Base-by-base conservation (phyloP, 1,284 basidiomycete genomes). In the Pseudozyma sp. region DNA sequence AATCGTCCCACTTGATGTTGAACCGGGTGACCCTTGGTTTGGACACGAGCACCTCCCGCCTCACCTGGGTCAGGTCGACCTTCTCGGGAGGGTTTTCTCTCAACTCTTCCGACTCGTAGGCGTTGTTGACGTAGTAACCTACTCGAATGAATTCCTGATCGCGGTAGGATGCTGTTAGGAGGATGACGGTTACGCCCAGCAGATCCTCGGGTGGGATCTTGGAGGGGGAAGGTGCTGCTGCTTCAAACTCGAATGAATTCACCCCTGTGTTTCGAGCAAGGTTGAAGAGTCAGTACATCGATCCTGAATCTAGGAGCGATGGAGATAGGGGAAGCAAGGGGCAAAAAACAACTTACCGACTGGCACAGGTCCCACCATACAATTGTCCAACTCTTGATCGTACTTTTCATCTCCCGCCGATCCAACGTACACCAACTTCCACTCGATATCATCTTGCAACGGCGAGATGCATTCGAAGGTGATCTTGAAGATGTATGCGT, bases 101-200 rank as follows among this genome's bases (percentile, higher is more conserved):
- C 53, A 79, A 39, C 86, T 93, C 93, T 69, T 95, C 92, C 74
- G 92, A 92, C 84, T 97, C 94, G 84, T 98, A 98, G 84, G 97
- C 95, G 50, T 95, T 98, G 84, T 98, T 97, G 85, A 99, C 97
- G 85, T 99, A 99, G 86, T 99, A 99, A 6, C 97, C 96, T 19
- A 99, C 95, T 43, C 96, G 90, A 40, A 99, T 96, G 85, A 99
- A 99, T 85, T 99, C 96, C 81, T 97, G 94, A 56, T 96, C 94
- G 35, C 84, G 78, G 85, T 96, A 92, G 55, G 92, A 90, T 54
- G 92, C 92, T n/a, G 94, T 94, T 74, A 94, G 88, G 81, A 96
- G 93, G 80, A 96, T 90, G 3, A 94, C 94, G 0, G 94, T 92
- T 14, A 96, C 93, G 42, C 94, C 94, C 1, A 96, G 88, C 14